These are phyloP conservation scores for Closterium sp. DNA, from an alignment of 139 green algal genomes.

Conservation along the genomic window DNA sequence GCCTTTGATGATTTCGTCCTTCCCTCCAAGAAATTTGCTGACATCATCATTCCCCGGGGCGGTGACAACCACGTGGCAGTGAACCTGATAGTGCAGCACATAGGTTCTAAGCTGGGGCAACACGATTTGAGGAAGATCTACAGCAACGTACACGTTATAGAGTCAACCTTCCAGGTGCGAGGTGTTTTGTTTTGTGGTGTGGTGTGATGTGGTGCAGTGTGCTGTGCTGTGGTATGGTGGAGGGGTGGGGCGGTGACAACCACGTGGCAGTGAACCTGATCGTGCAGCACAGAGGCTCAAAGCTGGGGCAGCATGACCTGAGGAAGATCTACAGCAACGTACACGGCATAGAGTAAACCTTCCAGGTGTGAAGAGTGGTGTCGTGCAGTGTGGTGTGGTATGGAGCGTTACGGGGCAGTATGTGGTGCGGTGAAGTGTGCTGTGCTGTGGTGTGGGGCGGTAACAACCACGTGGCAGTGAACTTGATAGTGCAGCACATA, in stretches of 20 bases:
- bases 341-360: slow-evolving; percentile 85
- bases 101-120: slow-evolving; percentile 87
- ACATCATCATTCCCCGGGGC: slow-evolving; percentile 93
- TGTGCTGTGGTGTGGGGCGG: too few species aligned
- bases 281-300: slow-evolving; percentile 90
- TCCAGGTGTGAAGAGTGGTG: slow-evolving; percentile 59
- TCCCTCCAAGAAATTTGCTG: slow-evolving; percentile 74
- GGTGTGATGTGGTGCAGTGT: too few species aligned
- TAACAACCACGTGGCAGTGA: slow-evolving; percentile 75
- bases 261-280: slow-evolving; percentile 90
- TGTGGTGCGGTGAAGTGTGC: too few species aligned
- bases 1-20: slow-evolving; percentile 87
- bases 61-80: slow-evolving; percentile 75
- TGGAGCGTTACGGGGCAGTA: too few species aligned
- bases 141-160: slow-evolving; percentile 83
- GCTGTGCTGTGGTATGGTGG: too few species aligned
- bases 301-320: slow-evolving; percentile 91
- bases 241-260: slow-evolving; percentile 71
- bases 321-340: slow-evolving; percentile 88
- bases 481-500: slow-evolving; percentile 97
- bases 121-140: slow-evolving; percentile 91
- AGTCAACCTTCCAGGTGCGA: slow-evolving; percentile 81
- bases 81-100: slow-evolving; percentile 96
- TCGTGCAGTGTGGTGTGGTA: too few species aligned
- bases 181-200: background rate